Conservation (phyloP, 2,329 filamentous ascomycete species). For the Sporothrix schenckii region DNA sequence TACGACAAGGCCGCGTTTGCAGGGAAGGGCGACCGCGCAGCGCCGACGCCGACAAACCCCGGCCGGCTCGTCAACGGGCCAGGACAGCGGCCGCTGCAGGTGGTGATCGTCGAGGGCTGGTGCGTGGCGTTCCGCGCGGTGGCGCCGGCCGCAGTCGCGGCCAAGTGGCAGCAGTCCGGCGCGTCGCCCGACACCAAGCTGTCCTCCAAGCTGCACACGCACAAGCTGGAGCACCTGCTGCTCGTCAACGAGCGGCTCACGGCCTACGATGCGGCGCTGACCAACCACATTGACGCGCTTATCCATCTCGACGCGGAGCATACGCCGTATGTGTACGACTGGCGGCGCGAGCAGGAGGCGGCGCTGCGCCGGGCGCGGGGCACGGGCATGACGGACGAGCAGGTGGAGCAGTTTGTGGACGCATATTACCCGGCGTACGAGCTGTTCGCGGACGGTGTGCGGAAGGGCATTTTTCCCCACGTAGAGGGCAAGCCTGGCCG, state of each 20-base stretch:
- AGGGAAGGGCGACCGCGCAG: slow-evolving; percentile 75
- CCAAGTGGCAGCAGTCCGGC: slow-evolving; percentile 52
- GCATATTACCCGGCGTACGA: slow-evolving; percentile 73
- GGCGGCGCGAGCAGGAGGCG: slow-evolving; percentile 80
- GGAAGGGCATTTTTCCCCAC: slow-evolving; percentile 62
- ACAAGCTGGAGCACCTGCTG: slow-evolving; percentile 54
- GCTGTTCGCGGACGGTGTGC: slow-evolving; percentile 64
- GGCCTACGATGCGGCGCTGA: slow-evolving; percentile 53
- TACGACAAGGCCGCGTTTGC: slow-evolving; percentile 83
- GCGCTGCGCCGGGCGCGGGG: slow-evolving; percentile 67
- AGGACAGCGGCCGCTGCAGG: slow-evolving; percentile 55
- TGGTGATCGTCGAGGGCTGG: slow-evolving; percentile 89
- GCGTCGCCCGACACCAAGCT: slow-evolving; percentile 35
- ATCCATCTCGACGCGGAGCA: slow-evolving; percentile 71
- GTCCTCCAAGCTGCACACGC: slow-evolving; percentile 51
- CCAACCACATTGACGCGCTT: slow-evolving; percentile 56
- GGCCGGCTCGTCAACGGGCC: slow-evolving; percentile 53
- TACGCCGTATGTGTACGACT: slow-evolving; percentile 75
- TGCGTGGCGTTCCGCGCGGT: slow-evolving; percentile 80
- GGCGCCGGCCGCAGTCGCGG: slow-evolving; percentile 51
- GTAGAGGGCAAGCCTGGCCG: slow-evolving; percentile 49
- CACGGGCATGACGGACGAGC: slow-evolving; percentile 78
- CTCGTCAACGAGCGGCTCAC: slow-evolving; percentile 55
- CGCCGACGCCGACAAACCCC: slow-evolving; percentile 63
- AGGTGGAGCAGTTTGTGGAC: slow-evolving; percentile 74